phyloP scores from a whole-genome alignment of 2,329 filamentous ascomycete genomes.

The Colletotrichum sp. region DNA sequence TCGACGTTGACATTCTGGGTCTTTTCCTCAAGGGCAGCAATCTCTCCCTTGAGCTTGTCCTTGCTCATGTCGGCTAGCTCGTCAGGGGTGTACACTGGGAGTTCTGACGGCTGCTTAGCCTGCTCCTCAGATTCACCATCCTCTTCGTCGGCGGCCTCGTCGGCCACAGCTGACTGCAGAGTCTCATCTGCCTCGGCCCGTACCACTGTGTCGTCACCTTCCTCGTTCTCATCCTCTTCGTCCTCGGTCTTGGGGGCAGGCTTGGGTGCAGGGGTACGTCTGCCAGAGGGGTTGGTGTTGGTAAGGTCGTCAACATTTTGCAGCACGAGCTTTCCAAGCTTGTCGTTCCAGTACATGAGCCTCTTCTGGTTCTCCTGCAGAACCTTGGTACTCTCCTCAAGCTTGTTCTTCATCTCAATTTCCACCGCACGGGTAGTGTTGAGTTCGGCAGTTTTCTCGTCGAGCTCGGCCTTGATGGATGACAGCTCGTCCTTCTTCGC shows the following conservation, averaged over 20 bases:
- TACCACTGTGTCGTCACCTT: constrained; percentile 24
- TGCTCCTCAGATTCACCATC: constrained; percentile 24
- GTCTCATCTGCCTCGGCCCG: constrained; percentile 13
- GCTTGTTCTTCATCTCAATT: constrained; percentile 98
- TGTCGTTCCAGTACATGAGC: constrained; percentile 86
- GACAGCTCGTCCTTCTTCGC: constrained; percentile 82
- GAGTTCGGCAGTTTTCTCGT: constrained; percentile 83
- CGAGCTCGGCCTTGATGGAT: constrained; percentile 81
- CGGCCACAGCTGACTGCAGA: constrained; percentile 24
- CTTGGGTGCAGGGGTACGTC: constrained; percentile 1
- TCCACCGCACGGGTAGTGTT: constrained; percentile 89
- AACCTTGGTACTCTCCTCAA: constrained; percentile 94
- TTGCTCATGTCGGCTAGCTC: constrained; percentile 72
- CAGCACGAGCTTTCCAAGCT: constrained; percentile 80
- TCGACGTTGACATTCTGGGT: constrained; percentile 89
- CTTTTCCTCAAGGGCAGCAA: constrained; percentile 67
- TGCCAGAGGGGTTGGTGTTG: constrained; percentile 35
- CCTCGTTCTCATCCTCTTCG: constrained; percentile 23
- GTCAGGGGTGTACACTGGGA: constrained; percentile 80
- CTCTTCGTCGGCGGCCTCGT: constrained; percentile 24
- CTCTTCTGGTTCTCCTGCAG: constrained; percentile 86
- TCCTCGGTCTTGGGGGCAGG: constrained; percentile 20
- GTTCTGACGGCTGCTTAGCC: constrained; percentile 52
- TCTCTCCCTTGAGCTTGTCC: constrained; percentile 64
- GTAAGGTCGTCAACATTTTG: constrained; percentile 79